phyloP scores from a whole-genome alignment of 2,329 filamentous ascomycete species.

The Neospermospora avenae region DNA sequence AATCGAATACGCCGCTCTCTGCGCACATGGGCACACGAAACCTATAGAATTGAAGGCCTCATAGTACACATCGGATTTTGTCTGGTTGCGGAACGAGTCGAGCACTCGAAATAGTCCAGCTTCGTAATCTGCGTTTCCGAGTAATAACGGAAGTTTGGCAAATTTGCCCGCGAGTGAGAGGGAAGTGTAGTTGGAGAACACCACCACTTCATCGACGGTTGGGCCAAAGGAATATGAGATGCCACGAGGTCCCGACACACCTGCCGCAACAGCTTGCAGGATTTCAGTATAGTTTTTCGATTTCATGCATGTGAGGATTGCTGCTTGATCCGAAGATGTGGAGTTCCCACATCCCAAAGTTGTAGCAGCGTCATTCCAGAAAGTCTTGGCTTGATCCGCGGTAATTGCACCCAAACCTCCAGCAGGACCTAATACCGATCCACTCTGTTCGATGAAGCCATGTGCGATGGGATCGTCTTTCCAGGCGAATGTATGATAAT shows the following conservation, averaged over 20 bases:
- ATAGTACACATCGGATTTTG: background rate
- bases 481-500: conserved; percentile 16
- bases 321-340: conserved; percentile 6
- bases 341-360: conserved; percentile 24
- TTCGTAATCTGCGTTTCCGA: conserved; percentile 31
- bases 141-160: conserved; percentile 17
- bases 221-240: conserved; percentile 14
- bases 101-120: conserved; percentile 19
- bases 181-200: conserved; percentile 19
- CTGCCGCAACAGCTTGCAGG: conserved; percentile 1
- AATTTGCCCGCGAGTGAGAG: conserved; percentile 13
- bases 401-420: background rate
- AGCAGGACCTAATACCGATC: conserved; percentile 29
- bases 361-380: conserved; percentile 18
- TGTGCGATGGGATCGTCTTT: conserved; percentile 23
- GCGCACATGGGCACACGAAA: conserved; percentile 33
- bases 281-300: conserved; percentile 9
- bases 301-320: conserved; percentile 18
- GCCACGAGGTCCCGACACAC: background rate
- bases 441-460: conserved; percentile 29
- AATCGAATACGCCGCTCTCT: conserved; percentile 19
- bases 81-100: background rate
- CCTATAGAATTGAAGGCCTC: conserved; percentile 12
- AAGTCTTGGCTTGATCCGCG: conserved; percentile 1
- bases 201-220: conserved; percentile 18